A percentile compares a stretch with the other conserved stretches of the same genome.
phyloP scores from a whole-genome alignment of 2,329 filamentous ascomycete species.

The Lachnellula subtilissima region DNA sequence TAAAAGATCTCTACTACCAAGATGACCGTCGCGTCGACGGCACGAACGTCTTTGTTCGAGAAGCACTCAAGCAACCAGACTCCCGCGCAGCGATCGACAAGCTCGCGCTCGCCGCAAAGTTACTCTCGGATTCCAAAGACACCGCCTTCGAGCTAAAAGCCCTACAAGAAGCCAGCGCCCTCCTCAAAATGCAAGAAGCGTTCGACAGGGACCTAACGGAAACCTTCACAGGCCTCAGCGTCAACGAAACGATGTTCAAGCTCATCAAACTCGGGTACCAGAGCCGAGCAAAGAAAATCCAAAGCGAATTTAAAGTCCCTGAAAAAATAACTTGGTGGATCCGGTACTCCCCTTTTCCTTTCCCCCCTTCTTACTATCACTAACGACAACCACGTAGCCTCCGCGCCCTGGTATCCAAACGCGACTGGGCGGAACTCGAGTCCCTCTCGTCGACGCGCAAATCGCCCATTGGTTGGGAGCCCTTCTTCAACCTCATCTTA shows the following conservation, averaged over 20 bases:
- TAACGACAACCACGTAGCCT: conserved; percentile 47
- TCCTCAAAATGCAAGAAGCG: conserved; percentile 80
- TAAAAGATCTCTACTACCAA: conserved; percentile 97
- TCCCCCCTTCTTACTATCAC: background rate
- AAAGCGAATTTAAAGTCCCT: conserved; percentile 86
- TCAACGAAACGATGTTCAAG: conserved; percentile 90
- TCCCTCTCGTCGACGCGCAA: conserved; percentile 74
- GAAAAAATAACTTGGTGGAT: conserved; percentile 91
- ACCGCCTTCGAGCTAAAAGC: conserved; percentile 66
- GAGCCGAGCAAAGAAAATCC: conserved; percentile 80
- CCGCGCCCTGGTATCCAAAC: conserved; percentile 79
- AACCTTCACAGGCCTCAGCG: conserved; percentile 73
- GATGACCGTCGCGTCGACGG: conserved; percentile 88
- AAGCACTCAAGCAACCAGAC: conserved; percentile 71
- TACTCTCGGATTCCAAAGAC: conserved; percentile 81
- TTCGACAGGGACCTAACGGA: conserved; percentile 80
- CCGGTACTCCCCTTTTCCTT: conserved; percentile 41
- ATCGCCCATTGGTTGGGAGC: conserved; percentile 94
- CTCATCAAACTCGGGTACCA: conserved; percentile 77
- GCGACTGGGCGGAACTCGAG: conserved; percentile 90
- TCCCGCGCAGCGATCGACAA: conserved; percentile 73
- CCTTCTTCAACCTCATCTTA: conserved; percentile 86
- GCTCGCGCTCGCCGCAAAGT: conserved; percentile 76
- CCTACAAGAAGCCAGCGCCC: conserved; percentile 72
- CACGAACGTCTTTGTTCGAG: conserved; percentile 78